Conservation (phyloP, 2,329 filamentous ascomycete species). For the Fusarium zealandicum region DNA sequence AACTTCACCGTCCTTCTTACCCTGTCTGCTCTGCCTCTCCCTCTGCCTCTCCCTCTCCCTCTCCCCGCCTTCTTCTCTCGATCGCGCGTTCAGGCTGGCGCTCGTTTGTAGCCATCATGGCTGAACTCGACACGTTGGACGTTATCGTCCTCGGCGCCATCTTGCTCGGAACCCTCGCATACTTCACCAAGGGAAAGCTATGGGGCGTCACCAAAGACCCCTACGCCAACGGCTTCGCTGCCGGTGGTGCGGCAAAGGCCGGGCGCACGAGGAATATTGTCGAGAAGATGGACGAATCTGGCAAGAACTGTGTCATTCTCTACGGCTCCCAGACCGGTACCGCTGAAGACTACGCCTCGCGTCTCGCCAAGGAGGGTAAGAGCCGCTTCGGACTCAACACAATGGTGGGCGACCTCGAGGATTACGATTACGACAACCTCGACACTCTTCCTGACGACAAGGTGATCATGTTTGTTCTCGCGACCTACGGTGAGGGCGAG, state of each 20-base stretch:
- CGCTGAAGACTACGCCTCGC: constrained; percentile 96
- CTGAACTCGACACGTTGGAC: constrained; percentile 95
- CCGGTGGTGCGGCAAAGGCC: constrained; percentile 74
- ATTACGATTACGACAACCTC: constrained; percentile 95
- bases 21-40: neutral
- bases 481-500: constrained; percentile 97
- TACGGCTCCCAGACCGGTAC: constrained; percentile 99
- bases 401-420: constrained; percentile 97
- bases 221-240: constrained; percentile 78
- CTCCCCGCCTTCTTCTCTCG: neutral
- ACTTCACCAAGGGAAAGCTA: constrained; percentile 96
- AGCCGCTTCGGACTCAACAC: constrained; percentile 96
- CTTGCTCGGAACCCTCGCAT: constrained; percentile 86
- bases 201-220: constrained; percentile 91
- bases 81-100: constrained; percentile 15
- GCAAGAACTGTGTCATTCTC: constrained; percentile 98
- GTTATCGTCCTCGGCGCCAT: constrained; percentile 87
- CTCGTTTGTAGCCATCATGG: constrained; percentile 66
- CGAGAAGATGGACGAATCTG: constrained; percentile 93
- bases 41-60: neutral
- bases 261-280: constrained; percentile 91
- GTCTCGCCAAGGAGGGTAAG: constrained; percentile 95
- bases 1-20: neutral
- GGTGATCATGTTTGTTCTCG: constrained; percentile 91
- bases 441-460: constrained; percentile 90